Evolutionary conservation across 23 red algal genomes (phyloP), one percentile per base, ranked within the genome.

Genomic region (Gracilaria caudata): DNA sequence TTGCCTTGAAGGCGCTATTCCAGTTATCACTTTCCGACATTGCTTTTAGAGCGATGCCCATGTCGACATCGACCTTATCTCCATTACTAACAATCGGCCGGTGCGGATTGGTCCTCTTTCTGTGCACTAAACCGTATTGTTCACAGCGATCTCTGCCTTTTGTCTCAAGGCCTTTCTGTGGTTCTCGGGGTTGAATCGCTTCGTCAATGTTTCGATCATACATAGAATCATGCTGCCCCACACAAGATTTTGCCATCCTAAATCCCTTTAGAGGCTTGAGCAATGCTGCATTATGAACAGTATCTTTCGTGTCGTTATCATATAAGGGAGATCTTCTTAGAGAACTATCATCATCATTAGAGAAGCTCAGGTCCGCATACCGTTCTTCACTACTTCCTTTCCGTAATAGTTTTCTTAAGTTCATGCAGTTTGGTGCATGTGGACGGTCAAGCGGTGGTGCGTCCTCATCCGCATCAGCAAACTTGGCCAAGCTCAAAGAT

Each of bases 371-470:
- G 13, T 75, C 40, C 4, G 39, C 70, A 14, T 49, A 75, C 4
- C 70, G 70, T 9, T 75, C 70, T 3, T 33, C 39, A 47, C 40
- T 47, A 38, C 70, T 75, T 49, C 24, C 25, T 47, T 75, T 75
- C 20, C 40, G 34, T 3, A 75, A 8, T 5, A 75, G 29, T 40
- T 75, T 75, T 49, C 70, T 47, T 3, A 49, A 21, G 40, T 75
- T 40, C 4, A 47, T 21, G 24, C 33, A 75, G 33, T 75, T 75
- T 49, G 70, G 70, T 12, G 70, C 70, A 29, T 38, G 70, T 33
- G 70, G 70, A 10, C 70, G 70, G 37, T 75, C 70, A 7, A 75
- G 43, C 47, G 70, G 70, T 49, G 47, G 28, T 47, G 70, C 70
- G n/a, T 49, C 70, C 25, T 75, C 70, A 2, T 75, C 70, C 8